Evolutionary conservation across 1,284 basidiomycete species (phyloP).

Genomic region (Thelephora terrestris): DNA sequence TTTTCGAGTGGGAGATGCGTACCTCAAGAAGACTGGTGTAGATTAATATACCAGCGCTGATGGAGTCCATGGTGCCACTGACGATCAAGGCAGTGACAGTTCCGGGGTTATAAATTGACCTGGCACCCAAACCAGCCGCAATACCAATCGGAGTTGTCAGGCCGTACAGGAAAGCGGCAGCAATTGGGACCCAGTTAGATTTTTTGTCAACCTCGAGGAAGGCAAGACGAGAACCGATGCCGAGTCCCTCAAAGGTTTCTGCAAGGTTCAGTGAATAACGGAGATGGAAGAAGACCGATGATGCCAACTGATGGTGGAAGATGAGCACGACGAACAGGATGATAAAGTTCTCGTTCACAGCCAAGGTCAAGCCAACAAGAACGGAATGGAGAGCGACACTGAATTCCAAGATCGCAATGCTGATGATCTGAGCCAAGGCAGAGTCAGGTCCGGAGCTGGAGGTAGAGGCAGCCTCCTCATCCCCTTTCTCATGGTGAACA

Average conservation of each 20-base stretch:
- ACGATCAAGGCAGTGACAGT: slow-evolving; percentile 69
- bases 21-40: slow-evolving; percentile 91
- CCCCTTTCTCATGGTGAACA: slow-evolving; percentile 9
- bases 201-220: slow-evolving; percentile 52
- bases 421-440: slow-evolving; percentile 70
- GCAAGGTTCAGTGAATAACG: slow-evolving; percentile 3
- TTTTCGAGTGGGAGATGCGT: slow-evolving; percentile 8
- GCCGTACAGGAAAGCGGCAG: slow-evolving; percentile 62
- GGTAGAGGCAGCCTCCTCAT: slow-evolving; percentile 1
- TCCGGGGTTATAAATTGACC: slow-evolving; percentile 73
- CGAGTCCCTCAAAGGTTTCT: slow-evolving; percentile 90
- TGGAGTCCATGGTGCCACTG: slow-evolving; percentile 75
- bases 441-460: slow-evolving; percentile 24
- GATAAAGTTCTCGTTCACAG: slow-evolving; percentile 74
- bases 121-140: slow-evolving; percentile 78
- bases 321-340: slow-evolving; percentile 85
- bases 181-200: slow-evolving; percentile 53
- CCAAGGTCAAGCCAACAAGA: slow-evolving; percentile 90
- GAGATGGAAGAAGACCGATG: neutral
- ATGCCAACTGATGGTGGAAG: slow-evolving; percentile 64
- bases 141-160: slow-evolving; percentile 73
- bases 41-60: slow-evolving; percentile 82
- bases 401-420: slow-evolving; percentile 82
- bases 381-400: slow-evolving; percentile 87
- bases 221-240: slow-evolving; percentile 79